Evolutionary conservation across 345 rosid genomes (phyloP).

Genomic region (Lenwebbia sp.): DNA sequence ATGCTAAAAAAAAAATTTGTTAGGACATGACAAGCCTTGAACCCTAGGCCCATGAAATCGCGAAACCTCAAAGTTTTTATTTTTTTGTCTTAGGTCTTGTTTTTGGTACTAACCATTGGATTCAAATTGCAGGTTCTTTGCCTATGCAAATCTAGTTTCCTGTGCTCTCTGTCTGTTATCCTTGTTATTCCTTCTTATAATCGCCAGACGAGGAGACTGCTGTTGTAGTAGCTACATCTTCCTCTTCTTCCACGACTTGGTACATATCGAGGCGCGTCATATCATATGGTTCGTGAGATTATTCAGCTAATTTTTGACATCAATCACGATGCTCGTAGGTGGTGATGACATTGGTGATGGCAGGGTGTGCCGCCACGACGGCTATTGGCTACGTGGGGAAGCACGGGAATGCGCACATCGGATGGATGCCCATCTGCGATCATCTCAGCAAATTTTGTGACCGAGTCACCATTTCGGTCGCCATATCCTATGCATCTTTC

Average conservation of each 20-base stretch:
- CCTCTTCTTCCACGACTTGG: slow-evolving; percentile 50
- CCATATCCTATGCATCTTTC: slow-evolving; percentile 20
- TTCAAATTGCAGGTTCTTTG: slow-evolving; percentile 31
- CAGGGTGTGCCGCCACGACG: slow-evolving; percentile 45
- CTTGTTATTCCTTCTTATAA: slow-evolving; percentile 5
- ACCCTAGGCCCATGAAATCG: neutral
- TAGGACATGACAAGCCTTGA: neutral
- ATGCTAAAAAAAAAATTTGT: neutral
- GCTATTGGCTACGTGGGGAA: slow-evolving; percentile 40
- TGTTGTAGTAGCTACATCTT: slow-evolving; percentile 13
- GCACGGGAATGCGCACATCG: slow-evolving; percentile 43
- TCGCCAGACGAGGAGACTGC: slow-evolving; percentile 7
- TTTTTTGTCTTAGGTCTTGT: neutral
- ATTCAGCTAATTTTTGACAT: neutral
- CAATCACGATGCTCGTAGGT: slow-evolving; percentile 14
- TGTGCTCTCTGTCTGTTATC: slow-evolving; percentile 24
- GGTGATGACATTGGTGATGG: slow-evolving; percentile 26
- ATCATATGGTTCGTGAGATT: neutral
- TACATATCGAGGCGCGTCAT: neutral
- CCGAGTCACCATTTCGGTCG: slow-evolving; percentile 16
- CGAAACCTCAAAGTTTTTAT: neutral
- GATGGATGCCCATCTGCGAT: slow-evolving; percentile 61
- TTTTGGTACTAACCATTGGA: neutral
- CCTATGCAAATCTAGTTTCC: slow-evolving; percentile 14
- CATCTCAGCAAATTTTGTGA: slow-evolving; percentile 33